phyloP scores from a whole-genome alignment of 331 rosid genomes.

The Malus hybrid region DNA sequence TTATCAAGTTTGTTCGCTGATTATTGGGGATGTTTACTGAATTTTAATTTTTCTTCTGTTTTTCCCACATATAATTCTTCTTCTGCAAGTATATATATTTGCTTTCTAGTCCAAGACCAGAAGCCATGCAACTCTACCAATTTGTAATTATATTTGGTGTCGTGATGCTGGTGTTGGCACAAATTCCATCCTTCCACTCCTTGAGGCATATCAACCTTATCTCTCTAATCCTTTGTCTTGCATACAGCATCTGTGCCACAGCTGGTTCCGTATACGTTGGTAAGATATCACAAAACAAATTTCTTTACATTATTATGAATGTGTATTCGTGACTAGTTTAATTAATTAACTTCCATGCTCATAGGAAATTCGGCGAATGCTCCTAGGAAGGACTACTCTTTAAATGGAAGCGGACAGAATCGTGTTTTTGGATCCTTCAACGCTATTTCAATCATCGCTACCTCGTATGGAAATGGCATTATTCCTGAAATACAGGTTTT shows the following conservation, averaged over 20 bases:
- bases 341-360: not conserved
- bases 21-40: no score
- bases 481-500: not conserved
- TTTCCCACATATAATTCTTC: not conserved
- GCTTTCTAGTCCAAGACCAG: not conserved
- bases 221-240: constrained; percentile 1
- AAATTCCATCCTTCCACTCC: constrained; percentile 15
- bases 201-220: constrained; percentile 9
- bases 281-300: not conserved
- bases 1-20: no score
- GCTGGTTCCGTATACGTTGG: not conserved
- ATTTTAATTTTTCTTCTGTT: no score
- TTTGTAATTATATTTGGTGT: constrained; percentile 5
- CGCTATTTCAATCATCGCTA: not conserved
- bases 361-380: not conserved
- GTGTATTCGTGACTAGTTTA: not conserved
- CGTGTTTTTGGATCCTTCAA: not conserved
- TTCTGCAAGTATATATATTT: not conserved
- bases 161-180: constrained; percentile 2
- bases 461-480: not conserved
- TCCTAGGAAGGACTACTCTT: not conserved
- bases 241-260: not conserved
- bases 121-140: constrained; percentile 2
- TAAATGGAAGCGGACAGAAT: not conserved
- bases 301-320: not conserved